Base-by-base conservation (phyloP, 768 basidiomycete genomes). In the Collybiopsis confluens region DNA sequence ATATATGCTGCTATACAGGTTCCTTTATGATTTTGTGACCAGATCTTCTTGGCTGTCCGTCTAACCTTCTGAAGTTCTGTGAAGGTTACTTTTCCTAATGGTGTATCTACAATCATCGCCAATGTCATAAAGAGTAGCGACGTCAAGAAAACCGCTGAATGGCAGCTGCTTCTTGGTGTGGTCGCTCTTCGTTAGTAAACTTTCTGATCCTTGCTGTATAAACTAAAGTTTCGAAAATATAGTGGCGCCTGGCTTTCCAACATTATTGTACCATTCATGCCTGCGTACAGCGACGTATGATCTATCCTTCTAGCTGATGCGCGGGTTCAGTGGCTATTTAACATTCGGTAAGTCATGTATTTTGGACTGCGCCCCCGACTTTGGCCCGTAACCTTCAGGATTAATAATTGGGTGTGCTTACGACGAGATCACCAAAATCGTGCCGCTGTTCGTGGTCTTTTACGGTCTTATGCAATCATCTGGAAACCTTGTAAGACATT, bases 391-490 rank as follows among this genome's bases (percentile, higher is more conserved):
- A n/a, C 7, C 47, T 23, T 18, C 23, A 48, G 81, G 82, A 4
- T 71, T 85, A 41, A 78, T 71, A 30, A 84, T 85, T 41, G 83
- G 85, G 13, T 65, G 77, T 38, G 67, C 78, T 1, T 89, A 87
- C 61, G 71, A 86, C 54, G 77, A 74, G 62, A 82, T 88, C 46
- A 84, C 79, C 16, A 71, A 75, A 20, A 82, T 84, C 24, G 75
- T 78, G 37, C 83, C 81, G 4, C 72, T 83, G 8, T 90, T 90
- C 61, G 75, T 89, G 47, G 67, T 89, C 56, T 81, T 89, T 58
- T 88, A 86, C 64, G 87, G 83, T 2, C 68, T 86, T 51, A 85
- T 88, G 85, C 82, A 86, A 59, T 85, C 81, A 2, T 78, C 75
- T 42, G 86, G 85, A n/a, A 88, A 88, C 60, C 45, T 87, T 69